A percentile compares a stretch with the other conserved stretches of the same genome.
phyloP scores from a whole-genome alignment of 1,284 basidiomycete genomes.

The Malassezia caprae region DNA sequence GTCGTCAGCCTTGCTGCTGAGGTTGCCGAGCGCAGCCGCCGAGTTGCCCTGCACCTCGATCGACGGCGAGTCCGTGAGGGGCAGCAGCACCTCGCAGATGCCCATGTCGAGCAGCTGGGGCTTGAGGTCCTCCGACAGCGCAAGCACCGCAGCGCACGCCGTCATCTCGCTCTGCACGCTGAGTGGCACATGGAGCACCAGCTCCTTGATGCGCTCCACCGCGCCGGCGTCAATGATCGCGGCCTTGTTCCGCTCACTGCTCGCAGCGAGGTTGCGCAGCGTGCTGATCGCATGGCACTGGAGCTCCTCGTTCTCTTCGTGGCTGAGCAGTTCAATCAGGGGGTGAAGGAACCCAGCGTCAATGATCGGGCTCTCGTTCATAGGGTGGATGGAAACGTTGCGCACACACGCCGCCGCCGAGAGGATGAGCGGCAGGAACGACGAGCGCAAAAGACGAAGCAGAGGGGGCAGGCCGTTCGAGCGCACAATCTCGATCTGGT shows the following conservation, averaged over 20 bases:
- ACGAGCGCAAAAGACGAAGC: conserved; percentile 86
- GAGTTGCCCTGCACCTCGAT: conserved; percentile 98
- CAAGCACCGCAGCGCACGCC: conserved; percentile 69
- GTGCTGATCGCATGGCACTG: conserved; percentile 99
- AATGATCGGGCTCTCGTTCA: conserved; percentile 98
- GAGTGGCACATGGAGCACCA: conserved; percentile 87
- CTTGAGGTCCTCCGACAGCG: conserved; percentile 46
- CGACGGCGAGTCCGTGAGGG: conserved; percentile 85
- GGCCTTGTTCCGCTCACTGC: conserved; percentile 95
- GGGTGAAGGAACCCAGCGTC: conserved; percentile 95
- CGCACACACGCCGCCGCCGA: conserved; percentile 97
- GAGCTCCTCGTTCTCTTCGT: conserved; percentile 98
- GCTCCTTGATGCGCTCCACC: conserved; percentile 92
- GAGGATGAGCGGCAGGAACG: conserved; percentile 95
- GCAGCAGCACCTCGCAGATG: conserved; percentile 93
- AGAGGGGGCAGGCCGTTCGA: conserved; percentile 85
- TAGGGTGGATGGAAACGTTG: conserved; percentile 96
- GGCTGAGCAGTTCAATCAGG: conserved; percentile 86
- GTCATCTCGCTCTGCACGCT: conserved; percentile 99
- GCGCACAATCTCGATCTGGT: conserved; percentile 96
- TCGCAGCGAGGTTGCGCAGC: conserved; percentile 87
- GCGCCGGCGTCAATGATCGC: conserved; percentile 97
- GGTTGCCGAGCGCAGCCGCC: conserved; percentile 90
- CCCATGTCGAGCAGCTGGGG: conserved; percentile 78
- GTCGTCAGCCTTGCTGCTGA: conserved; percentile 86